Conservation (phyloP, 2,329 filamentous ascomycete genomes). For the Diaporthe sp. region DNA sequence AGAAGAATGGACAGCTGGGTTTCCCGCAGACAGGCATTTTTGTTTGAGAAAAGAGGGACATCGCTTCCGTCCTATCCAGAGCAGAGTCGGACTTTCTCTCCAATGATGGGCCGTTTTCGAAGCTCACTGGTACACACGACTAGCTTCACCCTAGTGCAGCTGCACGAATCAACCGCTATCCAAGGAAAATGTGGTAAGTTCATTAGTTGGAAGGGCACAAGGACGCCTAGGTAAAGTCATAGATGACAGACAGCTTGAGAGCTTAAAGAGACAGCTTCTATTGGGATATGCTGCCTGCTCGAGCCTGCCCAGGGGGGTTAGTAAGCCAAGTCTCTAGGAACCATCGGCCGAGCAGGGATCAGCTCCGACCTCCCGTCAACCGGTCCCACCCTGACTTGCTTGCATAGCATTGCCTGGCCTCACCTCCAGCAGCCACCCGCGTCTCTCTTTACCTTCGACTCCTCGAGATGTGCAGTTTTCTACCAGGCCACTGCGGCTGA, state of each 20-base stretch:
- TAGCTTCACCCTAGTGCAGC: background rate
- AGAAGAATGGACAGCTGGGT: too few relatives aligned
- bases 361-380: constrained; percentile 12
- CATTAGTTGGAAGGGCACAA: background rate
- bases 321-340: background rate
- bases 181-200: background rate
- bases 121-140: background rate
- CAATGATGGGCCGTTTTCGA: background rate
- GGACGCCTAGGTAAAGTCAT: background rate
- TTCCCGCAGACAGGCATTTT: too few relatives aligned
- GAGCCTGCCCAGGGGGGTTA: background rate
- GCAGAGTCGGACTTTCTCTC: background rate
- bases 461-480: constrained; percentile 1
- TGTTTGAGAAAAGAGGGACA: background rate
- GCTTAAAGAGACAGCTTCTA: background rate
- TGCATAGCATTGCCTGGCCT: background rate
- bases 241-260: background rate
- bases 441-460: background rate
- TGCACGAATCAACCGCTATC: too few relatives aligned
- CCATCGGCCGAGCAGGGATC: background rate
- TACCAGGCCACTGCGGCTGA: constrained; percentile 1
- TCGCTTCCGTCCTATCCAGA: background rate
- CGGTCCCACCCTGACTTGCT: background rate
- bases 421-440: background rate
- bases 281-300: background rate